A percentile compares a stretch with the other conserved stretches of the same genome.
phyloP scores from a whole-genome alignment of 2,329 filamentous ascomycete genomes.

The Xylariaceae sp. region DNA sequence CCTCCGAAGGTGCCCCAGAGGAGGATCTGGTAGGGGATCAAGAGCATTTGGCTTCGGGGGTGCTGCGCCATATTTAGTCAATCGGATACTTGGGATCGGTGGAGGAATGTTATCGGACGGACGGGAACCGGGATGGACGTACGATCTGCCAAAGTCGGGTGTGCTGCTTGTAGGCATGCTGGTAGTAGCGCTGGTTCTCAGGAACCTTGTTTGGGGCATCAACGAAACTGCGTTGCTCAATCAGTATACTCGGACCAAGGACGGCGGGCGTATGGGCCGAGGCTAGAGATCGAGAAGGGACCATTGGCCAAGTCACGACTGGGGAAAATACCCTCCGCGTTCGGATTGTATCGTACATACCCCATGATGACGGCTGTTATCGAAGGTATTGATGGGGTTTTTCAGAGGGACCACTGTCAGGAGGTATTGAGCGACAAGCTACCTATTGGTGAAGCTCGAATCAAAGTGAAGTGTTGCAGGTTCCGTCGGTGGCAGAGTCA shows the following conservation, averaged over 20 bases:
- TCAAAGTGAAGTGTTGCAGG: not conserved
- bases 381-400: constrained; percentile 12
- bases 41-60: constrained; percentile 57
- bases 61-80: constrained; percentile 42
- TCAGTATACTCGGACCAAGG: constrained; percentile 26
- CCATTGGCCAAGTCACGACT: constrained; percentile 14
- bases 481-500: not conserved
- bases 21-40: constrained; percentile 63
- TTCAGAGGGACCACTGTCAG: not conserved
- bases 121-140: constrained; percentile 35
- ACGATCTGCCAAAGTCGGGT: constrained; percentile 74
- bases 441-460: constrained; percentile 26
- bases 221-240: constrained; percentile 44
- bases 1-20: constrained; percentile 58
- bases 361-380: constrained; percentile 26
- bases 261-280: constrained; percentile 1
- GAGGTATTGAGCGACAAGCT: constrained; percentile 4
- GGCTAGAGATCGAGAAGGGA: constrained; percentile 2
- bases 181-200: constrained; percentile 68
- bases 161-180: constrained; percentile 63
- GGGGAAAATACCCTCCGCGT: not conserved
- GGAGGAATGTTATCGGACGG: not conserved
- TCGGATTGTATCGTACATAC: constrained; percentile 22
- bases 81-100: constrained; percentile 4
- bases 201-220: constrained; percentile 73